Evolutionary conservation across 768 basidiomycete genomes (phyloP).

Genomic region (Rhizopogon sp.): DNA sequence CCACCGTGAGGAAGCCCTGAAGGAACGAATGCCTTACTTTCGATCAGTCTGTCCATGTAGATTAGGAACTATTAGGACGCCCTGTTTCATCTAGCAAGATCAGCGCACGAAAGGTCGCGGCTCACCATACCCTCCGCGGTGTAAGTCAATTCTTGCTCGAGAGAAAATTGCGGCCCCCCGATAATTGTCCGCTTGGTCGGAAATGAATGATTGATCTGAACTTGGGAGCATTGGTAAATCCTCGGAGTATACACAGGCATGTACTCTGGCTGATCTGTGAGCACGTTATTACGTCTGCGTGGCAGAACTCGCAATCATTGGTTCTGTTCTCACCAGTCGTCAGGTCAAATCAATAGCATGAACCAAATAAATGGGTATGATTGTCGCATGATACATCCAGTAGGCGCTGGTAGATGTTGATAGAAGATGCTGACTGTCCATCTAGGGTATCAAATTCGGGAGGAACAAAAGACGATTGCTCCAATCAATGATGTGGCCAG

Average conservation of each 20-base stretch:
- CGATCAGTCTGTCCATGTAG: too few relatives aligned
- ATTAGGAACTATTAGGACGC: too few relatives aligned
- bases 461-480: not conserved
- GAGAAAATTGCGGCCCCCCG: not conserved
- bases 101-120: not conserved
- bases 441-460: slow-evolving; percentile 1
- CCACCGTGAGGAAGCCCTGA: not conserved
- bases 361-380: not conserved
- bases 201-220: slow-evolving; percentile 1
- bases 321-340: not conserved
- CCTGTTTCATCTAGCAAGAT: too few relatives aligned
- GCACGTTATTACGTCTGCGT: too few relatives aligned
- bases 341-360: not conserved
- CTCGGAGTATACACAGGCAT: not conserved
- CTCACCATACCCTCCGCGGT: not conserved
- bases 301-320: not conserved
- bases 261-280: too few relatives aligned
- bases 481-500: not conserved
- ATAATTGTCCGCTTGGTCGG: not conserved
- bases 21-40: too few relatives aligned
- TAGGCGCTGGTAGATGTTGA: not conserved
- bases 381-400: not conserved
- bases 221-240: not conserved
- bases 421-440: not conserved
- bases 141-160: not conserved